Evolutionary conservation across 306 rosid genomes (phyloP), one percentile per base, ranked within the genome.

Genomic region (Medicago ruthenica): DNA sequence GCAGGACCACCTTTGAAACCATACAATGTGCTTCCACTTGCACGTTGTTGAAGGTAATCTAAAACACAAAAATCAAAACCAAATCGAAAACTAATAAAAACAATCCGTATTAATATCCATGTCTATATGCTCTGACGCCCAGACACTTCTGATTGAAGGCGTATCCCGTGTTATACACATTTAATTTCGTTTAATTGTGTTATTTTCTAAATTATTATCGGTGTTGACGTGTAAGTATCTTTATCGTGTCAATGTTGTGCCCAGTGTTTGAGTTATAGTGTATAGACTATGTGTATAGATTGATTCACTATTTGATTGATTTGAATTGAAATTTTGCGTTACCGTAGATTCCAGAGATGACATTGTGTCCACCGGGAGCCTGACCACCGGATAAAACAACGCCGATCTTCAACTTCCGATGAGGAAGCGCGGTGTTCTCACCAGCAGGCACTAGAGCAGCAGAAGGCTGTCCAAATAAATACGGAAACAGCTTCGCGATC

Each of bases 281-380:
- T 4, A 31, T 5, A 6, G 6, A 3, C 7, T 34, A 34, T 44
- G 12, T 4, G 5, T 10, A 12, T 6, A 21, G 1, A 27, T 48
- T 31, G 4, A 48, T 31, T 5, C 16, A 16, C 31, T 45, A 13
- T 12, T 45, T 16, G 18, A 51, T 36, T 15, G 27, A 62, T 50
- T 54, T 51, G 36, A 40, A 39, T 21, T 13, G 21, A 64, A 31
- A 57, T 31, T 0, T 44, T 0, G 21, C 55, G 75, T 70, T 75
- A 96, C 99, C 99, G 53, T 84, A 92, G 36, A 96, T 85, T 82
- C 99, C 99, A 62, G 90, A 88, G 22, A 96, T 96, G 64, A 96
- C 99, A 82, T 96, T 96, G 85, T 96, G 99, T 5, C 99, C 99
- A 22, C 98, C 99, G 0, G 99, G 99, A 63, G 99, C 98, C 68